These are phyloP conservation scores for Xylariaceae sp. DNA, from an alignment of 2,329 filamentous ascomycete genomes.

Conservation along the genomic window DNA sequence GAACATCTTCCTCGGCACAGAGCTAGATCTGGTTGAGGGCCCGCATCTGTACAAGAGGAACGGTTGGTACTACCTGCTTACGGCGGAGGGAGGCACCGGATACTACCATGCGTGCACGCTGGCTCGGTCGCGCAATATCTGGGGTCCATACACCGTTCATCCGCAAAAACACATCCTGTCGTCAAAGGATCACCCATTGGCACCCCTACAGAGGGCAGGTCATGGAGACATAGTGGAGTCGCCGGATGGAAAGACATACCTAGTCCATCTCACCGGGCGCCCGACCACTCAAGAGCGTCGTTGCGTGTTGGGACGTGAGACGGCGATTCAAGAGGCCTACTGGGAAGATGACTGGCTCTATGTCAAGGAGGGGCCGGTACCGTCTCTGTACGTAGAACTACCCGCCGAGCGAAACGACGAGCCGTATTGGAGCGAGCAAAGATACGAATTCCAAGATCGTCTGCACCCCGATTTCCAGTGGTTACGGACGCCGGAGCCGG, in stretches of 20 bases:
- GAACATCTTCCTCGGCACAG: constrained; percentile 51
- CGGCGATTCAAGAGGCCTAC: constrained; percentile 53
- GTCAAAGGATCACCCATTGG: constrained; percentile 44
- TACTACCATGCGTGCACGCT: constrained; percentile 58
- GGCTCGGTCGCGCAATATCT: constrained; percentile 45
- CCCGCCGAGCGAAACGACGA: constrained; percentile 44
- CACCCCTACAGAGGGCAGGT: constrained; percentile 47
- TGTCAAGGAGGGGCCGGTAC: constrained; percentile 52
- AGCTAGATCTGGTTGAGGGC: constrained; percentile 50
- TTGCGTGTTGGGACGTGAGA: constrained; percentile 52
- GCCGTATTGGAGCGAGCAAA: constrained; percentile 45
- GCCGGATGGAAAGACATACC: constrained; percentile 46
- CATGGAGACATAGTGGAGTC: constrained; percentile 52
- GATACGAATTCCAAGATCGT: constrained; percentile 42
- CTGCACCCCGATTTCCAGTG: constrained; percentile 53
- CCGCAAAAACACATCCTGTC: constrained; percentile 54
- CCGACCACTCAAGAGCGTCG: constrained; percentile 47
- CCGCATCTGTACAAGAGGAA: constrained; percentile 55
- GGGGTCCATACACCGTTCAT: constrained; percentile 58
- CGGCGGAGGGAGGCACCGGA: constrained; percentile 56
- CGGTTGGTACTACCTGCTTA: constrained; percentile 56
- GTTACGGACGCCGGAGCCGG: constrained; percentile 51
- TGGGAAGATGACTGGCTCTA: constrained; percentile 62
- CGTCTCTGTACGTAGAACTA: constrained; percentile 48
- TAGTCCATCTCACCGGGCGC: constrained; percentile 50